Base-by-base conservation (phyloP, 1,284 basidiomycete species). In the Leccinum fallax region DNA sequence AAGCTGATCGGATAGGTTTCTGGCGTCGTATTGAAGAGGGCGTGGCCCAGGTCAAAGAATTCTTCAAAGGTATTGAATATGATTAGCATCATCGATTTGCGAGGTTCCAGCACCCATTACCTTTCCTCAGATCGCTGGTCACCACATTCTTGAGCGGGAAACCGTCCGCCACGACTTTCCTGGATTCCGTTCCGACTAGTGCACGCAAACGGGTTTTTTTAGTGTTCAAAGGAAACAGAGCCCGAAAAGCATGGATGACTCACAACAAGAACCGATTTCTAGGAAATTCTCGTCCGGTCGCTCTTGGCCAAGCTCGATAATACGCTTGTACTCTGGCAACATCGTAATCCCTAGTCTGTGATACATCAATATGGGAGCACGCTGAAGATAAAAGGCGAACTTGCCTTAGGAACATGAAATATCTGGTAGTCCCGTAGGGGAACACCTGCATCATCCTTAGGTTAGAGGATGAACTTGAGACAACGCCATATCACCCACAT, bases 11-110 rank as follows among this genome's bases (percentile, higher is more conserved):
- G 75, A 57, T 75, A 78, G 5, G 70, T 67, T 30, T 65, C 62
- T 11, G 69, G 66, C 0, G 71, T 70, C 7, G 77, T 71, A 9
- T 68, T 71, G 67, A 77, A 81, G 16, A 81, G 73, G 30, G 70
- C 67, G 40, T 80, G 76, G 1, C 77, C 75, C 51, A 78, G 26
- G 3, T 73, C 64, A 59, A 65, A 67, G 54, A 77, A 77, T n/a
- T 62, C 75, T 78, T n/a, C 3, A 43, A 32, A 21, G 8, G 32
- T 5, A 28, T 61, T 13, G 43, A 21, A 21, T 1, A 30, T 5
- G 6, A n/a, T 34, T 2, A 19, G 43, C n/a, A 24, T 16, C 24
- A 9, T 51, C 13, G 1, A 10, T 26, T 15, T 11, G 5, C 2
- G 11, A 53, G 26, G 40, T 26, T 13, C 40, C 6, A 15, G 38